Evolutionary conservation across 176 grass and related monocot species (phyloP).

Genomic region (Oryza coarctata): DNA sequence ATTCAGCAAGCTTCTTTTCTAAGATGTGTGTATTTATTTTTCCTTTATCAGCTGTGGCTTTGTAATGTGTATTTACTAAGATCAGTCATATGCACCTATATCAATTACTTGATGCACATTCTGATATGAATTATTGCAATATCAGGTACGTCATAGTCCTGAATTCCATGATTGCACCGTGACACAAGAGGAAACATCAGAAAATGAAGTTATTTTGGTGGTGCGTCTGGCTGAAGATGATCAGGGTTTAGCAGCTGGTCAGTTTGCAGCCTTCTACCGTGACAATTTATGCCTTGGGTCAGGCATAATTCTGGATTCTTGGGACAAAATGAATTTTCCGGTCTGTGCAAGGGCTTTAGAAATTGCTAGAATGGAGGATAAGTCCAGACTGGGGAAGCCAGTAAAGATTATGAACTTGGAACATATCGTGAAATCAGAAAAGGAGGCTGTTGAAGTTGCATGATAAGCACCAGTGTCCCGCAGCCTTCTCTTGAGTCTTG

Average conservation of each 20-base stretch:
- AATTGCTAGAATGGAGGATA: slow-evolving; percentile 67
- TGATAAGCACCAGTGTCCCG: neutral
- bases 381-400: slow-evolving; percentile 79
- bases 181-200: slow-evolving; percentile 27
- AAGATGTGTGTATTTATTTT: neutral
- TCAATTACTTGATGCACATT: neutral
- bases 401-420: slow-evolving; percentile 84
- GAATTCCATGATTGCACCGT: slow-evolving; percentile 79
- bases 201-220: slow-evolving; percentile 45
- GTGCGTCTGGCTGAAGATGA: slow-evolving; percentile 81
- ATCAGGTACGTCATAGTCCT: slow-evolving; percentile 73
- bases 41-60: neutral
- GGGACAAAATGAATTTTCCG: slow-evolving; percentile 70
- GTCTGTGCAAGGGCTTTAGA: slow-evolving; percentile 77
- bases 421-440: slow-evolving; percentile 18
- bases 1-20: neutral
- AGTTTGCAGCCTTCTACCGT: slow-evolving; percentile 85
- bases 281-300: slow-evolving; percentile 63
- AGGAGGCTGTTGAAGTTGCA: slow-evolving; percentile 27
- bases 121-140: slow-evolving; percentile 11
- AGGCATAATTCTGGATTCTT: slow-evolving; percentile 75
- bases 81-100: neutral
- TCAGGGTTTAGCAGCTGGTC: slow-evolving; percentile 86
- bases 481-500: neutral
- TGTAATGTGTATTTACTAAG: neutral